Base-by-base conservation (phyloP, 2,329 filamentous ascomycete genomes). In the Fusarium duplospermum region DNA sequence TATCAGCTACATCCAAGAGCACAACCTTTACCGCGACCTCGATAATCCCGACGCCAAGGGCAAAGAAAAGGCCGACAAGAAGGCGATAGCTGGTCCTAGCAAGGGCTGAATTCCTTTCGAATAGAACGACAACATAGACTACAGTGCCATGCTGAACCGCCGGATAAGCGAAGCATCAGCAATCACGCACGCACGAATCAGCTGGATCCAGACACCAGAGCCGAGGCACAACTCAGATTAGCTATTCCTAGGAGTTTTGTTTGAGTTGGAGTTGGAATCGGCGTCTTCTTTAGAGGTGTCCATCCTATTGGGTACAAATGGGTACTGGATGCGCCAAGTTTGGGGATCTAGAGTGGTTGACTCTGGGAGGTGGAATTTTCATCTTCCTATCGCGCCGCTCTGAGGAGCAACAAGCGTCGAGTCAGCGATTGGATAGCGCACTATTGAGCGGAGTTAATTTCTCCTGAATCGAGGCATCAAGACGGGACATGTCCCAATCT, bases 1-100 rank as follows among this genome's bases (percentile, higher is more conserved):
- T 57, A 93, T 94, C 64, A 86, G 91, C 66, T 94, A 94, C 79
- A 94, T 94, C 70, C 88, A 92, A 66, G 86, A 93, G 71, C 87
- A 93, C 71, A 86, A 87, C 40, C 83, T 94, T 5, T 94, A 93
- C 77, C 85, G 87, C 67, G 90, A 92, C 38, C 70, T 81, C 35
- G 79, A 82, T 31, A 71, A 80, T 36, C 67, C 73, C 13, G 69
- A 54, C n/a, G 59, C 67, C 24, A 80, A 80, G 61, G 76, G 73
- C 42, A 80, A 80, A 69, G 77, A 73, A 22, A 74, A 59, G 52
- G 70, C 64, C 14, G 65, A 63, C 16, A 72, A 42, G 13, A 64
- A 67, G 31, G 68, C 61, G 4, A 64, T 68, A 31, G 77, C 71
- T 18, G 76, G 78, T 22, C 70, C 79, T 20, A 80, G 78, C 74